A percentile compares a stretch with the other conserved stretches of the same genome.
Conservation (phyloP, 1,284 basidiomycete genomes). For the Moniliophthora roreri region DNA sequence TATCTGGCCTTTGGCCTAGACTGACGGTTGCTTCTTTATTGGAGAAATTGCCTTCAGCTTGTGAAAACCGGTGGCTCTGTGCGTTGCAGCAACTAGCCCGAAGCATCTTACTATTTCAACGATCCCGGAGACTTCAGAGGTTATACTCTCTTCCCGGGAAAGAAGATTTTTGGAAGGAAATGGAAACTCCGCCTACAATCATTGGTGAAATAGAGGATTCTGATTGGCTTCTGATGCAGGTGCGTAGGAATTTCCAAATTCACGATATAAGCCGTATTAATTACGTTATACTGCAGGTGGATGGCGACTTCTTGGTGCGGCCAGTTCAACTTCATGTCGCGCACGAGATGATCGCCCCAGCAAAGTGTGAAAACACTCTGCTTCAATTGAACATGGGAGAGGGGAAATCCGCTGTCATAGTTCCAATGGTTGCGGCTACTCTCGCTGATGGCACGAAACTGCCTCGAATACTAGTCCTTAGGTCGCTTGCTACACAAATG, state of each 20-base stretch:
- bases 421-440: slow-evolving; percentile 38
- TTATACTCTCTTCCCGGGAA: slow-evolving; percentile 13
- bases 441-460: slow-evolving; percentile 44
- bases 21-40: slow-evolving; percentile 26
- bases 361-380: slow-evolving; percentile 28
- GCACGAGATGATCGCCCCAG: slow-evolving; percentile 48
- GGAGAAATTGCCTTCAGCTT: slow-evolving; percentile 20
- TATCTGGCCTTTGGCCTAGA: slow-evolving; percentile 23
- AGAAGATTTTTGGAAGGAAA: slow-evolving; percentile 33
- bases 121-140: slow-evolving; percentile 29
- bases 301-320: slow-evolving; percentile 40
- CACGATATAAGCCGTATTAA: too few relatives aligned
- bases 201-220: slow-evolving; percentile 21
- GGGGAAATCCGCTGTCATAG: slow-evolving; percentile 53
- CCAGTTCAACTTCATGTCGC: slow-evolving; percentile 41
- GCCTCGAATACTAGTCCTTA: slow-evolving; percentile 48
- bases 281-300: slow-evolving; percentile 38
- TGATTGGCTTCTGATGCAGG: slow-evolving; percentile 52
- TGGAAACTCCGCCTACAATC: slow-evolving; percentile 24
- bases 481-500: slow-evolving; percentile 41
- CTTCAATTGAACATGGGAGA: slow-evolving; percentile 61
- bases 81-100: slow-evolving; percentile 26
- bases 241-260: slow-evolving; percentile 16
- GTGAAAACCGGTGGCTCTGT: slow-evolving; percentile 26
- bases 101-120: slow-evolving; percentile 31